phyloP scores from a whole-genome alignment of 495 filamentous ascomycete genomes.

The Penicillium coffeae region DNA sequence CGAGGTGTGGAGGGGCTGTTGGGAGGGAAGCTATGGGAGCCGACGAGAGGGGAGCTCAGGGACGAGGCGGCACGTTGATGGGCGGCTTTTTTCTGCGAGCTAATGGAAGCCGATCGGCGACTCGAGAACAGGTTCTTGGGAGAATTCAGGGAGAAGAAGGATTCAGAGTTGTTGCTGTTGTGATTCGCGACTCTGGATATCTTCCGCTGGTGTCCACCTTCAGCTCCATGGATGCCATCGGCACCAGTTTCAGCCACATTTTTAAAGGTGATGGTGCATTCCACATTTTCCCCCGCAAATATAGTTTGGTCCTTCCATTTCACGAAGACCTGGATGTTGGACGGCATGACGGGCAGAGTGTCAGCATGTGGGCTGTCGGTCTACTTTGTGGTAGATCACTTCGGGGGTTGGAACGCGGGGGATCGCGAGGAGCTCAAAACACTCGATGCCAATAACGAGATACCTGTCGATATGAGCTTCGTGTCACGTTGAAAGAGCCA shows the following conservation, averaged over 20 bases:
- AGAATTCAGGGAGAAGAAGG: constrained; percentile 40
- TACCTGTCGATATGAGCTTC: constrained; percentile 22
- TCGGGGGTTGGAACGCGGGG: constrained; percentile 6
- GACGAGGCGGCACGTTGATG: constrained; percentile 43
- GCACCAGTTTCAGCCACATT: constrained; percentile 60
- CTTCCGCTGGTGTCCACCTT: constrained; percentile 44
- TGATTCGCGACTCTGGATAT: constrained; percentile 37
- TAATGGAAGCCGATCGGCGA: constrained; percentile 36
- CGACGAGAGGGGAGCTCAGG: constrained; percentile 39
- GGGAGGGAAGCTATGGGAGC: constrained; percentile 46
- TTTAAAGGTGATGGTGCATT: constrained; percentile 94
- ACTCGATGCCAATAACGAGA: constrained; percentile 2
- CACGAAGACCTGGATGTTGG: constrained; percentile 89
- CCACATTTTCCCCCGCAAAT: constrained; percentile 90
- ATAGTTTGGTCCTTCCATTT: constrained; percentile 87
- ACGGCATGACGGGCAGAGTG: constrained; percentile 40
- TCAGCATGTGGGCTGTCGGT: constrained; percentile 33
- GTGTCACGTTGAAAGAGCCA: constrained; percentile 25
- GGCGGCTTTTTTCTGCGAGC: constrained; percentile 28
- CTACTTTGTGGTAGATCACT: not conserved
- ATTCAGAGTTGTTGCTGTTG: constrained; percentile 38
- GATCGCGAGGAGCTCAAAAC: constrained; percentile 7
- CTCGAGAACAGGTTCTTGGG: constrained; percentile 37
- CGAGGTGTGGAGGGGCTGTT: constrained; percentile 35
- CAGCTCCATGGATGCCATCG: constrained; percentile 31